These are phyloP conservation scores for Sporothrix phasma DNA, from an alignment of 2,329 filamentous ascomycete genomes.

Conservation along the genomic window DNA sequence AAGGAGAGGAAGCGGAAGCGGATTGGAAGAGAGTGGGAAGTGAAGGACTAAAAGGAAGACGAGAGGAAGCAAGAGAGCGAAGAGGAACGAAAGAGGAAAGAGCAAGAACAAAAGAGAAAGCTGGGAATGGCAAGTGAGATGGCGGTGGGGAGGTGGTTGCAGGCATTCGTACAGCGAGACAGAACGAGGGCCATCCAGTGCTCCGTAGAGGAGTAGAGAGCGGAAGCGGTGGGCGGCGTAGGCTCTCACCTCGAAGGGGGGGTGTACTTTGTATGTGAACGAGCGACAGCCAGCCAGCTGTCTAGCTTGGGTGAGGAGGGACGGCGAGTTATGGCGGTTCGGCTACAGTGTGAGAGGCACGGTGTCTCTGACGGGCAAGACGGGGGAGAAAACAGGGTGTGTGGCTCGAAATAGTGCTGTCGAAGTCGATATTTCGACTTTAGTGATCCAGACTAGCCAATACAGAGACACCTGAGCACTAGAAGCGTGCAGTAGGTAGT, in stretches of 20 bases:
- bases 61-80: constrained; percentile 21
- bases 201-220: neutral
- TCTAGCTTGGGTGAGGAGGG: constrained; percentile 13
- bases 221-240: constrained; percentile 13
- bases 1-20: constrained; percentile 6
- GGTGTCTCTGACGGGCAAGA: neutral
- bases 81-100: constrained; percentile 22
- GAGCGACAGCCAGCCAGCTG: constrained; percentile 4
- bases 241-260: neutral
- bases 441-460: neutral
- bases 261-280: neutral
- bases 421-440: neutral
- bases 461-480: neutral
- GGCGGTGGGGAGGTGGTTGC: constrained; percentile 14
- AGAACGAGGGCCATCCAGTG: constrained; percentile 24
- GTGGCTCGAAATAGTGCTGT: neutral
- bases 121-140: constrained; percentile 21
- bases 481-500: constrained; percentile 10
- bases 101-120: constrained; percentile 18
- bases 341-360: neutral
- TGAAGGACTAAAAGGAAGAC: constrained; percentile 21
- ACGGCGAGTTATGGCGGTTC: neutral
- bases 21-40: neutral
- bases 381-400: neutral
- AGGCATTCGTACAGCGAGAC: constrained; percentile 12